These are phyloP conservation scores for Hemisphaericaspora nanyangensis DNA, from an alignment of 805 yeast species.

Conservation along the genomic window DNA sequence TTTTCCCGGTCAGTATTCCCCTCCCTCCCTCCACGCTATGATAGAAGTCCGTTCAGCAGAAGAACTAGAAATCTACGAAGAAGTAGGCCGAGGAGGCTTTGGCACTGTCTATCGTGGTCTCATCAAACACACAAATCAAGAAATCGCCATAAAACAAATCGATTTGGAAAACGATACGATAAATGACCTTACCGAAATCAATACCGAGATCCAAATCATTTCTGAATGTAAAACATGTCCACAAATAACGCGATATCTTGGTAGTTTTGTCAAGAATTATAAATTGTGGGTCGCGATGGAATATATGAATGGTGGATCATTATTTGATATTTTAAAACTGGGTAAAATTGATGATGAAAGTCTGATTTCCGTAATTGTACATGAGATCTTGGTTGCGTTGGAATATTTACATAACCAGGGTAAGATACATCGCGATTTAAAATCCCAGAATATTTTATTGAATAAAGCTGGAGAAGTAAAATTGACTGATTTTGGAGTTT, in stretches of 20 bases:
- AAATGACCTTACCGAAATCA: conserved; percentile 66
- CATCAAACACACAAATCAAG: conserved; percentile 38
- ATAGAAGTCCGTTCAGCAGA: conserved; percentile 12
- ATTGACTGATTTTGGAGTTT: conserved; percentile 44
- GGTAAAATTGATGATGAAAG: conserved; percentile 55
- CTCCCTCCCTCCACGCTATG: no score
- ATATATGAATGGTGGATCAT: conserved; percentile 73
- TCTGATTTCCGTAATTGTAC: conserved; percentile 48
- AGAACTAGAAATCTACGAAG: conserved; percentile 41
- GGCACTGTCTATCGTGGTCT: conserved; percentile 71
- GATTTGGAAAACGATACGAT: conserved; percentile 66
- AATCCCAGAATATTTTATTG: conserved; percentile 39
- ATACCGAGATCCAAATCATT: conserved; percentile 65
- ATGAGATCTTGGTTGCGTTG: conserved; percentile 57
- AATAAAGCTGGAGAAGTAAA: conserved; percentile 37
- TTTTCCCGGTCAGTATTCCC: no score
- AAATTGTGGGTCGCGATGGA: conserved; percentile 83
- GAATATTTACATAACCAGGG: conserved; percentile 65
- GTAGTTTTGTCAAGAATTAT: conserved; percentile 65
- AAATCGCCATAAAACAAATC: conserved; percentile 62
- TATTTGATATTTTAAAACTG: conserved; percentile 58
- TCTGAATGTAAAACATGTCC: conserved; percentile 56
- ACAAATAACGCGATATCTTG: conserved; percentile 64
- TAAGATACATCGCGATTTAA: conserved; percentile 64
- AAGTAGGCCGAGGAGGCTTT: conserved; percentile 76